A percentile compares a stretch with the other conserved stretches of the same genome.
Conservation (phyloP, 345 rosid species). For the Camelina sativa region DNA sequence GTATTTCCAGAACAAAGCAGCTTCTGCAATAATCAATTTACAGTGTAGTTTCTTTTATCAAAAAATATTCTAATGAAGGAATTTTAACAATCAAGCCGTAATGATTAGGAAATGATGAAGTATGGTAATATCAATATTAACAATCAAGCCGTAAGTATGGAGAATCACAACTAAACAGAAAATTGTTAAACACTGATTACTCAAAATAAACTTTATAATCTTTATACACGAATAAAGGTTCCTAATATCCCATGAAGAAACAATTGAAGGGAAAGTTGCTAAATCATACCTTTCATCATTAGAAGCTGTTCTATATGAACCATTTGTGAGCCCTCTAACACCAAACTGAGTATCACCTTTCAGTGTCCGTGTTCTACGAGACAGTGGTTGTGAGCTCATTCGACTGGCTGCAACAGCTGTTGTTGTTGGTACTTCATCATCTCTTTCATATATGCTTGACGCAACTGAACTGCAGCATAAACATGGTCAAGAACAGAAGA, state of each 20-base stretch:
- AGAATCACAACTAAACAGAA: conserved; percentile 18
- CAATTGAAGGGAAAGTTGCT: conserved; percentile 29
- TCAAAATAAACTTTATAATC: conserved; percentile 11
- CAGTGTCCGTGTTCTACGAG: conserved; percentile 88
- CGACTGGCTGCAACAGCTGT: conserved; percentile 69
- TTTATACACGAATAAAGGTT: conserved; percentile 3
- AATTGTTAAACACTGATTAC: conserved; percentile 17
- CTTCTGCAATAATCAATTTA: conserved; percentile 37
- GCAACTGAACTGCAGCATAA: conserved; percentile 74
- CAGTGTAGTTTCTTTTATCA: conserved; percentile 4
- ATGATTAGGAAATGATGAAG: conserved; percentile 23
- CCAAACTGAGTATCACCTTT: conserved; percentile 78
- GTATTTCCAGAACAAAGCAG: conserved; percentile 4
- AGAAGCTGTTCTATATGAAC: conserved; percentile 66
- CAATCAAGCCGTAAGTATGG: conserved; percentile 13
- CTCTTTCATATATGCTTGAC: conserved; percentile 76
- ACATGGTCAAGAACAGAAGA: conserved; percentile 46
- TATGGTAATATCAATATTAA: conserved; percentile 9
- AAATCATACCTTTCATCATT: conserved; percentile 74
- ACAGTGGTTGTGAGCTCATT: conserved; percentile 77
- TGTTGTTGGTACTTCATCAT: conserved; percentile 90
- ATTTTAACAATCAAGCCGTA: conserved; percentile 1
- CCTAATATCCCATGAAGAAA: conserved; percentile 31
- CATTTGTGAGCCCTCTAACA: conserved; percentile 65
- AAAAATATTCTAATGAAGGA: conserved; percentile 4